phyloP scores from a whole-genome alignment of 306 rosid genomes.

The Quercus ilex region DNA sequence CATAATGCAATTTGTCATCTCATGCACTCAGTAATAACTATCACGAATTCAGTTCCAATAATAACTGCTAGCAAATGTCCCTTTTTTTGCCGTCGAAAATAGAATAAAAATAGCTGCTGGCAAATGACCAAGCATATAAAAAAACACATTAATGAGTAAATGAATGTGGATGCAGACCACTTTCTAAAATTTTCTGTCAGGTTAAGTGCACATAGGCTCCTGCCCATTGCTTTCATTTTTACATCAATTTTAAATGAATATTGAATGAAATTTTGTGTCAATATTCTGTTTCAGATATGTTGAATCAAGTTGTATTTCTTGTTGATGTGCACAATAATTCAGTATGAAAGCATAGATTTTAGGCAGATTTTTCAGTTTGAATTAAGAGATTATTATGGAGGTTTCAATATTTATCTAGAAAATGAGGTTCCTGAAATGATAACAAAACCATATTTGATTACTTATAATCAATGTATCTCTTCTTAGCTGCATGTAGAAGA shows the following conservation, averaged over 20 bases:
- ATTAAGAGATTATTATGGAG: not conserved
- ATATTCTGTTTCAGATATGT: not conserved
- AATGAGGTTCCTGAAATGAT: no score
- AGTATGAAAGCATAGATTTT: not conserved
- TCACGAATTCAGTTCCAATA: not conserved
- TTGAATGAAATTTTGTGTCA: not conserved
- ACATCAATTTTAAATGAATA: not conserved
- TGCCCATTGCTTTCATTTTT: not conserved
- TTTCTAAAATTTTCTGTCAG: not conserved
- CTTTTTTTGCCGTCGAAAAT: no score
- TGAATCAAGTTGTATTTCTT: not conserved
- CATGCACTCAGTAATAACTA: not conserved
- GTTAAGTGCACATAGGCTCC: not conserved
- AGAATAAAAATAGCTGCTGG: not conserved
- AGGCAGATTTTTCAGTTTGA: not conserved
- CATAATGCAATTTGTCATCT: not conserved
- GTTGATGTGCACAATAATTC: not conserved
- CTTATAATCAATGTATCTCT: not conserved
- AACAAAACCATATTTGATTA: no score
- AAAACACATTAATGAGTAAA: not conserved
- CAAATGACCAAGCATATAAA: not conserved
- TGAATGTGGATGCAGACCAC: not conserved
- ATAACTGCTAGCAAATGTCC: not conserved
- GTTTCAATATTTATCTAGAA: not conserved
- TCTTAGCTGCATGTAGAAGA: not conserved